Conservation (phyloP, 345 rosid genomes). For the Hibiscus syriacus region DNA sequence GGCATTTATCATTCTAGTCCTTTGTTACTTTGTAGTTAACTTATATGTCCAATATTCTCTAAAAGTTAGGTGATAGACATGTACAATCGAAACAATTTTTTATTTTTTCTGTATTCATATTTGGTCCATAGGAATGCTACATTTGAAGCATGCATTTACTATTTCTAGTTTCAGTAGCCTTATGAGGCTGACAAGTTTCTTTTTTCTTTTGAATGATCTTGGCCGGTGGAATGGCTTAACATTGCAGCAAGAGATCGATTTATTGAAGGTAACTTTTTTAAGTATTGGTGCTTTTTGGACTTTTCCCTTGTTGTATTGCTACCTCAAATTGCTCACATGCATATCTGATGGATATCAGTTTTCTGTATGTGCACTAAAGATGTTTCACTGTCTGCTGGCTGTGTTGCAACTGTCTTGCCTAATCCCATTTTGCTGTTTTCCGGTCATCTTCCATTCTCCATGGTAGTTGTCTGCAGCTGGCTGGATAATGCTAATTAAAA, state of each 20-base stretch:
- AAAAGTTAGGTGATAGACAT: neutral
- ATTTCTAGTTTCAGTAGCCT: neutral
- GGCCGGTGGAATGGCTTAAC: conserved; percentile 19
- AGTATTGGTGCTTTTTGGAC: neutral
- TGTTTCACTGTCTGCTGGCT: neutral
- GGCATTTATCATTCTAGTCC: neutral
- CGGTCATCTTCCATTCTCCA: neutral
- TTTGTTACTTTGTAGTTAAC: neutral
- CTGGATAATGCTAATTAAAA: conserved; percentile 7
- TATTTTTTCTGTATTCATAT: neutral
- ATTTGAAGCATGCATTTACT: neutral
- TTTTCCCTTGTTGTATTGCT: neutral
- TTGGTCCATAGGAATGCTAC: neutral
- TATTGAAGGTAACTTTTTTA: conserved; percentile 62
- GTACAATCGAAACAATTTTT: neutral
- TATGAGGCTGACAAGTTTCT: conserved; percentile 30
- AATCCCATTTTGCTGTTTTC: neutral
- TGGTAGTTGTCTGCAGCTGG: neutral
- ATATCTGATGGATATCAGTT: neutral
- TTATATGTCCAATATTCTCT: neutral
- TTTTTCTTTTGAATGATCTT: conserved; percentile 23
- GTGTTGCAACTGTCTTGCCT: neutral
- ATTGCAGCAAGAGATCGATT: conserved; percentile 96
- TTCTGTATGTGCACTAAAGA: neutral
- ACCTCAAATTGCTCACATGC: neutral